Percentiles rank a stretch among this genome's conserved stretches.
phyloP scores from a whole-genome alignment of 129 eudicot genomes.

The Deinandra increscens region DNA sequence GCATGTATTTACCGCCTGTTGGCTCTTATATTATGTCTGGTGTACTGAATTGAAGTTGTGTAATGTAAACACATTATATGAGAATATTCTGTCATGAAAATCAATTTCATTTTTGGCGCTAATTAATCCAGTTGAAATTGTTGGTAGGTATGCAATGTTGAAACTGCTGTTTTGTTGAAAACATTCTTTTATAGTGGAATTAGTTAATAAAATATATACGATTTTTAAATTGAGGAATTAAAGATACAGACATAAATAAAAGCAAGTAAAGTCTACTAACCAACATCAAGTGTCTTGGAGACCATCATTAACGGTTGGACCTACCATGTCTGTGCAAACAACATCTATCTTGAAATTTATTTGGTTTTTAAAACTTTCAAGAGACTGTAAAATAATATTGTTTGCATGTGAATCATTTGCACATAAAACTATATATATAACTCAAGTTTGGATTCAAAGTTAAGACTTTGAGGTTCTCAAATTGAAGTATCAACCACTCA shows the following conservation, averaged over 20 bases:
- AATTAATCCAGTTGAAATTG: too few relatives aligned
- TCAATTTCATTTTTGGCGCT: too few relatives aligned
- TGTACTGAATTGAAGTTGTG: not conserved
- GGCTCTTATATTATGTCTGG: not conserved
- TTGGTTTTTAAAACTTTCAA: not conserved
- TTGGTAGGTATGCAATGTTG: constrained; percentile 26
- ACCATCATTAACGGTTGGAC: constrained; percentile 29
- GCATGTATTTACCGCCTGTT: too few relatives aligned
- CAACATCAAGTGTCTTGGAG: constrained; percentile 35
- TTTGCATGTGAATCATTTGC: constrained; percentile 17
- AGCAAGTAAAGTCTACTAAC: constrained; percentile 27
- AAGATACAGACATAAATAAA: constrained; percentile 23
- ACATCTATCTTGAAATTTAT: constrained; percentile 11
- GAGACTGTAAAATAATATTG: not conserved
- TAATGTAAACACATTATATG: constrained; percentile 19
- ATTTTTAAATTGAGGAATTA: constrained; percentile 12
- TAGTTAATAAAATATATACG: constrained; percentile 11
- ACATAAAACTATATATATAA: constrained; percentile 12
- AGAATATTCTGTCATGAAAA: constrained; percentile 9
- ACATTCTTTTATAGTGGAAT: constrained; percentile 3
- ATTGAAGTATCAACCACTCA: constrained; percentile 16
- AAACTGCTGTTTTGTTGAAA: not conserved
- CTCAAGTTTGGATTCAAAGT: constrained; percentile 11
- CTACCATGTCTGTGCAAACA: constrained; percentile 25
- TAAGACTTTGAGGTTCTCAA: not conserved